Evolutionary conservation across 176 grass and related monocot genomes (phyloP), one percentile per base, ranked within the genome.

Genomic region (Melocanna baccifera): DNA sequence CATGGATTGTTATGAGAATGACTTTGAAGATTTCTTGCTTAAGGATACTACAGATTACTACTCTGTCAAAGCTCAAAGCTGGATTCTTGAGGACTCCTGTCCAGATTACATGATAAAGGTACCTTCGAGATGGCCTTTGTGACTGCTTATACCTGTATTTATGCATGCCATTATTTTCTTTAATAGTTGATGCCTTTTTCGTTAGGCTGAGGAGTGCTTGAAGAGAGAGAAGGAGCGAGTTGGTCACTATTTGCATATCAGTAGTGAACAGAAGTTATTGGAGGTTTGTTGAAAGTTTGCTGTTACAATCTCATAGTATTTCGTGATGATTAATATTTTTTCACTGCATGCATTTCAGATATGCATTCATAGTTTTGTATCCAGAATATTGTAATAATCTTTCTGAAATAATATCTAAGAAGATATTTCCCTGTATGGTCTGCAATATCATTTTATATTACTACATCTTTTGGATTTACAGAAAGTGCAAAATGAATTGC

Each of bases 61-160:
- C 72, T 99, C 88, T 81, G 87, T 94, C 61, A 99, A 99, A 42
- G 93, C 97, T 84, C 92, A 92, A 51, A 94, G 80, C 32, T 99
- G 97, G 97, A 92, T 99, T 78, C 64, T 91, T 30, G 97, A 99
- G 85, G 97, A 99, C 79, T 94, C 97, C 69, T 99, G 91, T 71
- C 97, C 91, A 29, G 93, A 99, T 77, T 96, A 99, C 71, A 92
- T 99, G 93, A 89, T 96, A 42, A 99, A 99, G 90, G 97, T 99
- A 90, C 67, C 50, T 52, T 80, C 6, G 3, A 86, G 61, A 76
- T 66, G 15, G 16, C 57, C 20, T 19, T 78, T 71, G 34, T 43
- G 45, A 67, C 41, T 63, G 10, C 23, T 26, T 66, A 39, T 78
- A 58, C 67, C 25, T 68, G 26, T 74, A 46, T 30, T 52, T 61